Evolutionary conservation across 2,329 filamentous ascomycete species (phyloP), one percentile per base, ranked within the genome.

Genomic region (Fusarium sp.): DNA sequence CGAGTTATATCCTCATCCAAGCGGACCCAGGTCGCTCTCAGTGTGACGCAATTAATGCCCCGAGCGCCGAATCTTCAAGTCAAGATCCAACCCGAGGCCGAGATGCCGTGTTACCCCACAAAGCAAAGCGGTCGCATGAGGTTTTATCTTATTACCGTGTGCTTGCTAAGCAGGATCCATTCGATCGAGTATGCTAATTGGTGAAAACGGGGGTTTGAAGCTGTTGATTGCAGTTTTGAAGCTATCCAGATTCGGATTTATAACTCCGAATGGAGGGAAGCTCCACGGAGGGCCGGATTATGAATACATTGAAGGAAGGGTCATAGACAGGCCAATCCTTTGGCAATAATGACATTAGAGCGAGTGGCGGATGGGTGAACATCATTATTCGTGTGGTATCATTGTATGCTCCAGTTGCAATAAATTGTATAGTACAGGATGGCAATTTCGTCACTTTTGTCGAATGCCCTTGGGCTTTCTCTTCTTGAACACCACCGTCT

Each of bases 401-500:
- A 68, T 68, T 64, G 13, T 29, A 33, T 27, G 14, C 43, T 40
- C 15, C n/a, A 27, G 18, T 25, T 8, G 9, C 48, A 21, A 37
- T 33, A 39, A 20, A 37, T 39, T 43, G 21, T 49, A 33, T 25
- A 45, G 29, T 62, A 66, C 45, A 58, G 36, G 20, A n/a, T 4
- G n/a, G 18, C 17, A 25, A 10, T 23, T 5, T n/a, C 21, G 14
- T 40, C 52, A 89, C 75, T 86, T 89, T 70, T 89, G 85, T 20
- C 88, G 84, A 35, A 89, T 82, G 49, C 84, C 86, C 81, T 89
- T 91, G 15, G 88, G 83, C 74, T 93, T 95, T 53, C 92, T 83
- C 80, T 94, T 94, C 80, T 94, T 95, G 79, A 95, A 96, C 5
- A 93, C 81, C 4, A 93, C 84, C 4, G 85, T 82, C 13, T 81